Evolutionary conservation across 805 yeast genomes (phyloP), one percentile per base, ranked within the genome.

Genomic region (Ogataea zsoltii): DNA sequence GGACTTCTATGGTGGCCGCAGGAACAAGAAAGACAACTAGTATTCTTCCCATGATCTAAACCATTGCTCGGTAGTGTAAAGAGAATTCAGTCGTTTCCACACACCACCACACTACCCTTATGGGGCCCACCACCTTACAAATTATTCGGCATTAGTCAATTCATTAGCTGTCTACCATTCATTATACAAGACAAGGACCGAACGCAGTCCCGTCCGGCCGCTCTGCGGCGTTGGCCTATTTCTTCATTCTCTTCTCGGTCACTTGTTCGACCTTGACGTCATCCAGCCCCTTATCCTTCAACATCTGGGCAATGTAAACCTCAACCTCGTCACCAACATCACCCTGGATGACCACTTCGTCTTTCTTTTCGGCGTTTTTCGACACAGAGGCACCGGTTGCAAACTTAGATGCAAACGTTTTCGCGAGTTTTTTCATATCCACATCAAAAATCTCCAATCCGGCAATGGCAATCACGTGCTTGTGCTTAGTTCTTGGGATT

Each of bases 351-450:
- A 88, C 79, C 45, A 91, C 80, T 62, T 91, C 98, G 51, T 92
- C 97, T 64, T 86, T 88, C 69, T 91, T 91, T 54, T 91, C 98
- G 3, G 82, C 90, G 53, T 82, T 87, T 68, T 91, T 91, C 3
- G 90, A 83, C 12, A 91, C 96, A 17, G 94, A 82, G 23, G 97
- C 92, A 41, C 98, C 98, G 7, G 97, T 91, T 12, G 98, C 98
- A 62, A 92, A 91, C 66, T 87, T 89, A 29, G 94, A 84, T 0
- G 97, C 94, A 67, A 92, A 91, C 0, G 90, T 83, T 74, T 92
- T 92, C 36, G 96, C 87, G 54, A 89, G 74, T 62, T 90, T 91
- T 72, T 91, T 91, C 80, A 88, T 77, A 62, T 91, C 97, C 49
- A 89, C 78, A 49, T 84, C 92, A 62, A 89, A 85, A 31, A 90